phyloP scores from a whole-genome alignment of 176 grass and related monocot species.

The Dendrocalamus sinicus region DNA sequence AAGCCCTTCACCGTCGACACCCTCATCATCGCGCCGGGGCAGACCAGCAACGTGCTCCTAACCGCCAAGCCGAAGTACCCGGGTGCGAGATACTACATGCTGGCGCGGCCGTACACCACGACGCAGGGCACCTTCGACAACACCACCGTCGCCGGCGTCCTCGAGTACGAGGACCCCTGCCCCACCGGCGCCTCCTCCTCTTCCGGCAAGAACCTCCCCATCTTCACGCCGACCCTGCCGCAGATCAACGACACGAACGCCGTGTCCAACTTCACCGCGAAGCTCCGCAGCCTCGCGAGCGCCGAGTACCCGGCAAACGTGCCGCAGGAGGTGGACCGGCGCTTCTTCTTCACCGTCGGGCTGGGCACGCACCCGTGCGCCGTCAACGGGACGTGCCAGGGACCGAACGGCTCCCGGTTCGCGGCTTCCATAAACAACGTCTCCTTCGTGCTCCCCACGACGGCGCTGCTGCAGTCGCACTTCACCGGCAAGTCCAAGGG shows the following conservation, averaged over 20 bases:
- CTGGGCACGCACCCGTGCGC: conserved; percentile 77
- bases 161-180: conserved; percentile 63
- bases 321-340: conserved; percentile 54
- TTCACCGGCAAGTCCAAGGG: conserved; percentile 49
- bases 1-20: conserved; percentile 67
- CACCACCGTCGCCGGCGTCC: conserved; percentile 77
- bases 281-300: conserved; percentile 69
- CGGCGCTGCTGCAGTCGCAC: conserved; percentile 68
- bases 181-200: not conserved
- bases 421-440: conserved; percentile 75
- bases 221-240: conserved; percentile 51
- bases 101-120: conserved; percentile 62
- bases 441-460: conserved; percentile 68
- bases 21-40: conserved; percentile 67
- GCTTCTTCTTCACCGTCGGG: conserved; percentile 83
- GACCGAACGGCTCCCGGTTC: conserved; percentile 70
- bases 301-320: conserved; percentile 65
- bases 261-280: conserved; percentile 60
- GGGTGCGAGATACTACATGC: conserved; percentile 59
- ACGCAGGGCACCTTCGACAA: conserved; percentile 78
- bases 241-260: conserved; percentile 66
- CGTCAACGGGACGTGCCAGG: conserved; percentile 71
- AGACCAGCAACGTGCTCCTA: conserved; percentile 80
- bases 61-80: conserved; percentile 38
- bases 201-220: conserved; percentile 32